Base-by-base conservation (phyloP, 1,284 basidiomycete genomes). In the Trametes sp. region DNA sequence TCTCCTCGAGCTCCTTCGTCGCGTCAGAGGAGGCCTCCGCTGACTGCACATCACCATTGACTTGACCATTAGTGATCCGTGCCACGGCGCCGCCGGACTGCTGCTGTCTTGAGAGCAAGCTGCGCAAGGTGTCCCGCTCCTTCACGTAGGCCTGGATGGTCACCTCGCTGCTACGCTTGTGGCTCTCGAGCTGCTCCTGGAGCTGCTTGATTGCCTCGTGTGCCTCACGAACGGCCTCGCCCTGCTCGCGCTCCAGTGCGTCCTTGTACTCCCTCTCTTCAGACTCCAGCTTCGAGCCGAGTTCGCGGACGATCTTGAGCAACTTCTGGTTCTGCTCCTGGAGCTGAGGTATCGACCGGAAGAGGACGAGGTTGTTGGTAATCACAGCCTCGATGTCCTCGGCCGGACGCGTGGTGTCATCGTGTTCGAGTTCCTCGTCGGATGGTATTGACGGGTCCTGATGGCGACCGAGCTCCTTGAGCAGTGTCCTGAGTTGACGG, bases 301-400 rank as follows among this genome's bases (percentile, higher is more conserved):
- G 81, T 63, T 94, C 92, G 24, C 96, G 85, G 9, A 92, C 89
- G 64, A 98, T 88, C 72, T 86, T 89, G 33, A 99, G 81, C 10
- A 98, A 80, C 69, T 92, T 92, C 76, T 92, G 89, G 75, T 99
- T 99, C 79, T 98, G 95, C 53, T 90, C 86, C 71, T 98, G 95
- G 29, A 99, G 80, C 23, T 86, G 84, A 13, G 87, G 84, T 52
- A 98, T 87, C 1, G 89, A 92, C 50, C 83, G 84, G 87, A 96
- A 99, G 28, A 95, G 86, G 50, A 98, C 93, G 14, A 99, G 87
- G 70, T 96, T 86, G 72, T 93, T 93, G 24, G 94, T 92, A 75
- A 98, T 97, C 66, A 98, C 87, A 0, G 82, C 81, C 66, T 95
- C 89, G 29, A 90, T 88, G 64, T 86, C 84, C 56, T 86, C 82